Base-by-base conservation (phyloP, 2,329 filamentous ascomycete genomes). In the Colletotrichum eleusines region DNA sequence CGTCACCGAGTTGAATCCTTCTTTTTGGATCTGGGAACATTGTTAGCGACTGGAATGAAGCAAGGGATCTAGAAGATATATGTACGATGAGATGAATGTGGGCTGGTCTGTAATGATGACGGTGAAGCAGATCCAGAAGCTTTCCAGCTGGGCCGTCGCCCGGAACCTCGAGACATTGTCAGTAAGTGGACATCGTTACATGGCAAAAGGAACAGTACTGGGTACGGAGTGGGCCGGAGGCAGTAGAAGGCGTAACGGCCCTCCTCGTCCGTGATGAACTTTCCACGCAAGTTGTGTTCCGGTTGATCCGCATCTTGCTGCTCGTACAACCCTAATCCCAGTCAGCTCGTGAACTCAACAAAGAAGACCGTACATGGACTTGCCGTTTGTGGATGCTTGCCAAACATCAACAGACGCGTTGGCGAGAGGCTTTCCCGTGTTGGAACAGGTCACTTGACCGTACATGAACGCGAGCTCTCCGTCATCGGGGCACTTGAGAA, bases 381-480 rank as follows among this genome's bases (percentile, higher is more conserved):
- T 79, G 80, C 88, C 84, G 76, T 95, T 95, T 40, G 93, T 92
- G 0, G 89, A 92, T 0, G 92, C 92, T 77, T 95, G 90, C 93
- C 93, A 96, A 63, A 95, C 86, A 76, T 95, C 93, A 44, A 96
- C 85, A 28, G 88, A 85, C 1, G 92, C 92, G 70, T 85, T 85
- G 23, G 86, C 84, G 54, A 95, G 84, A 0, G 91, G 91, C 79
- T 88, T 82, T 63, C 90, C 89, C 0, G 91, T 93, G 26, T 78
- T 77, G 60, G 87, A 88, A 54, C 85, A 85, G n/a, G 81, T 80
- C 59, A 89, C 82, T 44, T 79, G 80, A 60, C 93, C 92, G 74
- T 93, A 87, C 85, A 94, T 90, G 76, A 86, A 89, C 3, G 87
- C 85, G 35, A 90, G 81, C 72, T 92, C 75, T 18, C 77, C 82